Evolutionary conservation across 805 yeast species (phyloP).

Genomic region (Saturnispora ahearnii): DNA sequence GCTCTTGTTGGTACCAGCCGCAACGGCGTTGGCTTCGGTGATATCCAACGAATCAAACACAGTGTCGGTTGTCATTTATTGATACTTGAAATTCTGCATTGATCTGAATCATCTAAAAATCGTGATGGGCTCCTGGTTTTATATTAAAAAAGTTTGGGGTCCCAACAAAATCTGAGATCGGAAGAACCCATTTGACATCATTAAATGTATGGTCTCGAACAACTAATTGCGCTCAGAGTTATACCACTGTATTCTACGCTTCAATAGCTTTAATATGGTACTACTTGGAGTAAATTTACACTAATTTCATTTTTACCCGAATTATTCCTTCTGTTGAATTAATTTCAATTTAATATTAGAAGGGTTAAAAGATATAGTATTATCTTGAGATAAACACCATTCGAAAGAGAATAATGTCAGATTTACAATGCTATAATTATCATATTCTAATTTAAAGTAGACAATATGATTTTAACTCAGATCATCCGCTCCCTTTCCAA

Average conservation of each 20-base stretch:
- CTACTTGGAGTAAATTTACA: background rate
- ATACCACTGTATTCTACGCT: background rate
- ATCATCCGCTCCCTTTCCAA: background rate
- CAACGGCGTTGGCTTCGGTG: conserved; percentile 64
- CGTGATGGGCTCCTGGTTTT: background rate
- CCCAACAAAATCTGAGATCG: background rate
- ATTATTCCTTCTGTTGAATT: background rate
- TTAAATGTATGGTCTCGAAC: background rate
- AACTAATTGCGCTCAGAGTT: background rate
- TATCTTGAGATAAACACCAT: background rate
- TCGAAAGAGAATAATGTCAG: background rate
- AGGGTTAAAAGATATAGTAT: background rate
- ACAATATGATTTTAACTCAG: no score
- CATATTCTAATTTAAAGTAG: background rate
- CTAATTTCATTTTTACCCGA: background rate
- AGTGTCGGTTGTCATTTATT: background rate
- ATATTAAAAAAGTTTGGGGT: background rate
- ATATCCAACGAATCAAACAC: conserved; percentile 41
- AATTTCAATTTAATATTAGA: background rate
- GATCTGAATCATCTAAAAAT: no score
- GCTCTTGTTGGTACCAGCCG: conserved; percentile 72
- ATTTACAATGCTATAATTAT: background rate
- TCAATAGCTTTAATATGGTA: background rate
- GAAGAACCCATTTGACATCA: background rate
- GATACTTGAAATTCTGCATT: background rate